These are phyloP conservation scores for Claviceps quebecensis DNA, from an alignment of 2,329 filamentous ascomycete species.

Conservation along the genomic window DNA sequence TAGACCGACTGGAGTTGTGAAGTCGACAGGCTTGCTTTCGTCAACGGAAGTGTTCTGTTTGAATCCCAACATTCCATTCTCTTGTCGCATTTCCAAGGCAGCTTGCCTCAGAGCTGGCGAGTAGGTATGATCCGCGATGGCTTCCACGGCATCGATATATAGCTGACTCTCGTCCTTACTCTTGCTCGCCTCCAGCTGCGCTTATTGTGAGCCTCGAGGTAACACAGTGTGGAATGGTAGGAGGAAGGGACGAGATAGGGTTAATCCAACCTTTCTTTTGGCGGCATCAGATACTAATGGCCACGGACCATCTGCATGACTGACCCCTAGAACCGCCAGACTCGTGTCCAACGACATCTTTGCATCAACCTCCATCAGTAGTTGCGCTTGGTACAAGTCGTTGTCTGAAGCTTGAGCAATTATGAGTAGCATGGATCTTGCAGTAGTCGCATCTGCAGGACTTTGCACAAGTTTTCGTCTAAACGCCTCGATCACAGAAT, in stretches of 20 bases:
- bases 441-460: slow-evolving; percentile 18
- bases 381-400: slow-evolving; percentile 19
- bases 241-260: background rate
- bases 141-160: slow-evolving; percentile 22
- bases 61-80: slow-evolving; percentile 6
- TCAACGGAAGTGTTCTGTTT: slow-evolving; percentile 4
- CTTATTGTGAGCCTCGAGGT: background rate
- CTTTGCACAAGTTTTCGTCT: slow-evolving; percentile 18
- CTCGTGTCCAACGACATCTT: slow-evolving; percentile 24
- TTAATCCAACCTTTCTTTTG: slow-evolving; percentile 15
- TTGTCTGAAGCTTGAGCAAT: slow-evolving; percentile 21
- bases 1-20: slow-evolving; percentile 66
- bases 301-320: slow-evolving; percentile 11
- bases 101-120: slow-evolving; percentile 13
- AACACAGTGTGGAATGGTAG: background rate
- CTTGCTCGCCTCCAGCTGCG: slow-evolving; percentile 14
- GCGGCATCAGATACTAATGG: slow-evolving; percentile 13
- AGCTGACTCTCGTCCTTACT: slow-evolving; percentile 17
- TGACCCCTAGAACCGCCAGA: slow-evolving; percentile 18
- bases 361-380: slow-evolving; percentile 20
- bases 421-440: slow-evolving; percentile 19
- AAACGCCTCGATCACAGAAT: slow-evolving; percentile 22
- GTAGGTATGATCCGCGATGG: slow-evolving; percentile 18
- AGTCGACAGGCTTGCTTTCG: slow-evolving; percentile 13
- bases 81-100: slow-evolving; percentile 12